phyloP scores from a whole-genome alignment of 2,329 filamentous ascomycete genomes.

The Drechslerella coelobrocha region DNA sequence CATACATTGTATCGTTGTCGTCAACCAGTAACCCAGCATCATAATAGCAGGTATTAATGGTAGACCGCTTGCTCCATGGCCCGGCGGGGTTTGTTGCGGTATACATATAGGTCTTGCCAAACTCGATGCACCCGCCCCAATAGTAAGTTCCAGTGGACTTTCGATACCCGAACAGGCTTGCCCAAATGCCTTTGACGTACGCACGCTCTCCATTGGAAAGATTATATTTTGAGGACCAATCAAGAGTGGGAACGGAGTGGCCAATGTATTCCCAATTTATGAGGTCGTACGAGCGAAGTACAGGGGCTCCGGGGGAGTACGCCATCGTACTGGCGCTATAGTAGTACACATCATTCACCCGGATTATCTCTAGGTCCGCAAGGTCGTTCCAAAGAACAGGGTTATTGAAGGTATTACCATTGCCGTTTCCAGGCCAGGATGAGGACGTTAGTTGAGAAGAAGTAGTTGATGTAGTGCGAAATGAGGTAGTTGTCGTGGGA shows the following conservation, averaged over 20 bases:
- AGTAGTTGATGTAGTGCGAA: too few relatives aligned
- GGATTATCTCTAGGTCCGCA: conserved; percentile 65
- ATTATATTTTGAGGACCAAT: conserved; percentile 60
- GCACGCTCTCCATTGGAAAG: conserved; percentile 60
- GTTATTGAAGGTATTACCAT: conserved; percentile 59
- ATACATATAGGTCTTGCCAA: conserved; percentile 64
- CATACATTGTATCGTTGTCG: conserved; percentile 67
- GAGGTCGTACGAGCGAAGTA: conserved; percentile 66
- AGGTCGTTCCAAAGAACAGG: conserved; percentile 66
- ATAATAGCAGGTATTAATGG: conserved; percentile 64
- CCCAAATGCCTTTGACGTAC: conserved; percentile 67
- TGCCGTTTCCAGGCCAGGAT: conserved; percentile 30
- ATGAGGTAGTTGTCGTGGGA: background rate
- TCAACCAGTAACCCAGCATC: conserved; percentile 67
- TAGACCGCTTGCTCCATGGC: conserved; percentile 60
- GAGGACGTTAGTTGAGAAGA: conserved; percentile 1
- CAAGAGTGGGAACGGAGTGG: conserved; percentile 56
- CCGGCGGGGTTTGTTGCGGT: conserved; percentile 60
- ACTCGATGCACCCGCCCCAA: conserved; percentile 67
- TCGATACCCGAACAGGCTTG: conserved; percentile 64
- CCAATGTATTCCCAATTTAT: conserved; percentile 63
- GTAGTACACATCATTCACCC: conserved; percentile 63
- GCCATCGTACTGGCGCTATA: conserved; percentile 66
- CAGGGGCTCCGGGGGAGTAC: conserved; percentile 66
- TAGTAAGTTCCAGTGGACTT: conserved; percentile 63